A percentile compares a stretch with the other conserved stretches of the same genome.
These are phyloP conservation scores for Fusarium liriodendri DNA, from an alignment of 2,329 filamentous ascomycete genomes.

Conservation along the genomic window DNA sequence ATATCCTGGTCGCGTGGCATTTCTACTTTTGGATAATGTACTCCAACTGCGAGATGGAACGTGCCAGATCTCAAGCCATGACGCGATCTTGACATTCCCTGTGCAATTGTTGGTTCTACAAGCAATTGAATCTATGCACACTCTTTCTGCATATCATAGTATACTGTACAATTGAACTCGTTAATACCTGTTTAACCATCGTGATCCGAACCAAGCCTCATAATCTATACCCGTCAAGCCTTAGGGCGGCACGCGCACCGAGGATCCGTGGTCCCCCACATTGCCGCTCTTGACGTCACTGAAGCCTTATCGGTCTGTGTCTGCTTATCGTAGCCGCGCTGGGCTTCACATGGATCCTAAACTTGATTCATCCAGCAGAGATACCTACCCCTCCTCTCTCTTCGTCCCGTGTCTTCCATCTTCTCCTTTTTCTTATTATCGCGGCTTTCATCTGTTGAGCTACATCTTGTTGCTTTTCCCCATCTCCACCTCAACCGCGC, in stretches of 20 bases:
- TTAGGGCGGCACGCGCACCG: conserved; percentile 34
- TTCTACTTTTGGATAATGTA: neutral
- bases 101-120: neutral
- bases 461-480: neutral
- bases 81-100: neutral
- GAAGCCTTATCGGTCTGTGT: conserved; percentile 39
- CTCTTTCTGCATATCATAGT: neutral
- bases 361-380: conserved; percentile 3
- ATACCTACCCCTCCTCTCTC: neutral
- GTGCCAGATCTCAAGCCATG: neutral
- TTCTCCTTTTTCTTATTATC: neutral
- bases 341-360: neutral
- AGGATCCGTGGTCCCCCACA: conserved; percentile 18
- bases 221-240: neutral
- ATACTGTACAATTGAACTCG: no score
- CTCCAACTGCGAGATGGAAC: neutral
- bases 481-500: conserved; percentile 11
- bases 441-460: neutral
- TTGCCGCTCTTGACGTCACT: conserved; percentile 35
- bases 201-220: conserved; percentile 6
- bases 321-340: conserved; percentile 45
- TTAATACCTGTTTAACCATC: neutral
- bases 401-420: neutral
- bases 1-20: neutral
- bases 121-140: neutral